phyloP scores from a whole-genome alignment of 306 rosid genomes.

The Datisca glomerata region DNA sequence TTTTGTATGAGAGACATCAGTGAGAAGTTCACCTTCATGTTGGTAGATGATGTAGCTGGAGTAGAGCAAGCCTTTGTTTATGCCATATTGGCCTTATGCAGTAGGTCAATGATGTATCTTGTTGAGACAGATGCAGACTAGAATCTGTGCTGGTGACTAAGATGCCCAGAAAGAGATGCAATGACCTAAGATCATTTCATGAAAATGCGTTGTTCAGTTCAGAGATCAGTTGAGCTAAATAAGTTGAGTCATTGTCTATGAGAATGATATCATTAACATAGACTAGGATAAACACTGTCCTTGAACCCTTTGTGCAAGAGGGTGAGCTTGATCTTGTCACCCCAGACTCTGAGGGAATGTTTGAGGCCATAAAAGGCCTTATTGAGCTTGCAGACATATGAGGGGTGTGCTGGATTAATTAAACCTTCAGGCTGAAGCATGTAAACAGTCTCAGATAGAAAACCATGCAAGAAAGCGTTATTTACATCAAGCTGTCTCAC shows the following conservation, averaged over 20 bases:
- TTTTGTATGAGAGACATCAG: too few relatives aligned
- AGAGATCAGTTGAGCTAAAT: neutral
- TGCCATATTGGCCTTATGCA: too few relatives aligned
- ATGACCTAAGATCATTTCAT: neutral
- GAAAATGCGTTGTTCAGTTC: neutral
- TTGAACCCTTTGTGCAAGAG: too few relatives aligned
- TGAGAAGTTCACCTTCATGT: too few relatives aligned
- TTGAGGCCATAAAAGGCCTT: neutral
- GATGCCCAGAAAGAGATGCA: neutral
- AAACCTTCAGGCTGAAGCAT: neutral
- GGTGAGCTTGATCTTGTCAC: too few relatives aligned
- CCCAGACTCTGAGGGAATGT: too few relatives aligned
- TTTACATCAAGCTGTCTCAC: neutral
- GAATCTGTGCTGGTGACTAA: too few relatives aligned
- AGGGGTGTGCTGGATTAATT: neutral
- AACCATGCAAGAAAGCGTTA: neutral
- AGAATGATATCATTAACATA: neutral
- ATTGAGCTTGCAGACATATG: neutral
- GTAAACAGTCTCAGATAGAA: neutral
- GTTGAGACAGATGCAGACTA: too few relatives aligned
- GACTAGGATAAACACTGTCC: neutral
- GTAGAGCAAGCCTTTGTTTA: too few relatives aligned
- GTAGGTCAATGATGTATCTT: too few relatives aligned
- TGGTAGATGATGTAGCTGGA: too few relatives aligned
- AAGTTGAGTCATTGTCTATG: neutral